Base-by-base conservation (phyloP, 2,329 filamentous ascomycete genomes). In the Septoria linicola region DNA sequence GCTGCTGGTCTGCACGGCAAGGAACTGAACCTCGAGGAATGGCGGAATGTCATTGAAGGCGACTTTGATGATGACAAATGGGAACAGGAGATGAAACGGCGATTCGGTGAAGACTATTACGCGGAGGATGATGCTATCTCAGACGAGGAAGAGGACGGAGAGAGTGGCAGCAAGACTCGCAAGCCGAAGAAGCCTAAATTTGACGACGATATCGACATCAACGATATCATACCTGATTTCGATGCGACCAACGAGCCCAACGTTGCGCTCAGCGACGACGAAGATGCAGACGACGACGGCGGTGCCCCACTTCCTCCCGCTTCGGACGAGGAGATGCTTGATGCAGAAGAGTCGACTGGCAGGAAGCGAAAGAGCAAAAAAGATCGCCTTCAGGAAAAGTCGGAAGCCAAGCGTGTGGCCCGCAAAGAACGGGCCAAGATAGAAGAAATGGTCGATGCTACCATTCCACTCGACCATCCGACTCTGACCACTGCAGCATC, bases 141-240 rank as follows among this genome's bases (percentile, higher is more conserved):
- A 25, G 53, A 46, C 6, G 80, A 73, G 34, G 72, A 72, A 14
- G 67, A 64, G 59, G 71, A 57, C 17, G 55, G 54, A 41, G 51
- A 66, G 42, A 61, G 54, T 17, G 11, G 21, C 19, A 66, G 66
- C 48, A 70, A 66, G 47, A 83, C 81, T 68, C 83, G 82, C 59
- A 84, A 79, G 65, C 78, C 78, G 58, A 89, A 88, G 77, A 95
- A 95, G 73, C 89, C 89, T 8, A 88, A 83, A 57, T 99, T 92
- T 87, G 89, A 96, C 63, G 90, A 97, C 65, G 93, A 99, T 67
- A 96, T 99, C 63, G 91, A 97, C 67, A 97, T 99, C 73, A 89
- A 87, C 55, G 92, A 96, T 68, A 79, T 96, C 43, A 75, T 96
- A 21, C 90, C 89, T 1, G 89, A 95, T 55, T 96, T 95, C 66